A percentile compares a stretch with the other conserved stretches of the same genome.
phyloP scores from a whole-genome alignment of 208 protist species.

The Leishmania aethiopica region DNA sequence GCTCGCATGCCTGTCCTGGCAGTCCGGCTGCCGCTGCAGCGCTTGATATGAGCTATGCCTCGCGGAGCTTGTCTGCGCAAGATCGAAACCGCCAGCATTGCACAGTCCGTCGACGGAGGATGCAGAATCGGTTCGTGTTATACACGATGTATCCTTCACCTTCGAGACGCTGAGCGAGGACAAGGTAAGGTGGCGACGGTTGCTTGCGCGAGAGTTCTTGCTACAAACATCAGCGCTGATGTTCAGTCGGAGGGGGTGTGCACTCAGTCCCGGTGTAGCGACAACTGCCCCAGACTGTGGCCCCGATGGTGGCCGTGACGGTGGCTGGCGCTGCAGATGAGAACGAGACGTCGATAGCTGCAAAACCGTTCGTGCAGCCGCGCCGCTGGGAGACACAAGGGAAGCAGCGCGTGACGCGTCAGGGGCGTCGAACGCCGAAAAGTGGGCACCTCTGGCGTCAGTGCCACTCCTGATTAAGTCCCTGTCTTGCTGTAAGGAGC shows the following conservation, averaged over 20 bases:
- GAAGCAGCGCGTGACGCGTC: too few species aligned
- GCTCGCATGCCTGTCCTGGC: background rate
- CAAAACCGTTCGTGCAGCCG: background rate
- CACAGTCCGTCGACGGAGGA: background rate
- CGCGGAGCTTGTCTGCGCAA: background rate
- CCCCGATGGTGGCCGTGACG: background rate
- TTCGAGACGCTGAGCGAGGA: slow-evolving; percentile 8
- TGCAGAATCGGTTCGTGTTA: background rate
- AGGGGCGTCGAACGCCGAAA: background rate
- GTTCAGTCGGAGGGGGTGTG: background rate
- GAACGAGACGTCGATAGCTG: background rate
- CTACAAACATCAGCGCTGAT: background rate
- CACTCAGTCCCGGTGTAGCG: background rate
- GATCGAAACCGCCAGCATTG: background rate
- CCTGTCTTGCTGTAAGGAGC: background rate
- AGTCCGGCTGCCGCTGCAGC: background rate
- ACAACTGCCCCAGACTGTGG: background rate
- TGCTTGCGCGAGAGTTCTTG: background rate
- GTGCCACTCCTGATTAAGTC: background rate
- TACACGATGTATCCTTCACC: background rate
- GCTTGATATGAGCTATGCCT: background rate
- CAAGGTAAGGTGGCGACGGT: slow-evolving; percentile 2
- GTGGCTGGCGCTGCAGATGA: background rate
- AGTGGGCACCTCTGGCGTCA: background rate
- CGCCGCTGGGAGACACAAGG: background rate